Evolutionary conservation across 78 protist genomes (phyloP), one percentile per base, ranked within the genome.

Genomic region (Capsaspora owczarzaki): DNA sequence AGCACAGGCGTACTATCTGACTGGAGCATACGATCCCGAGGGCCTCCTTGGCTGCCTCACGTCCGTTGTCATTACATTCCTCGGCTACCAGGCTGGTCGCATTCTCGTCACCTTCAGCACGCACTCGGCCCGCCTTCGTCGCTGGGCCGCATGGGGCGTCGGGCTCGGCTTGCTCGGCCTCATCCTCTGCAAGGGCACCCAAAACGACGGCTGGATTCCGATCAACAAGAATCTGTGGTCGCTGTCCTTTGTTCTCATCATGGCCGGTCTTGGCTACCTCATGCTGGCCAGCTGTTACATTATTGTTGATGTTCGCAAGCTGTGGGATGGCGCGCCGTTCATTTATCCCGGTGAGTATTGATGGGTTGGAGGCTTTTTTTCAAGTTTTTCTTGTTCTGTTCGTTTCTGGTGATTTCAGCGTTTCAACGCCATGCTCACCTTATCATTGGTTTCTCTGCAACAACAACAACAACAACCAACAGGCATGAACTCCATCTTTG

Each of bases 161-260:
- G 33, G 68, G 0, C 1, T 37, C 1, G 78, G 91, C 81, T 72
- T 60, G 3, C 44, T 84, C 27, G 91, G 85, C 14, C 86, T 85
- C 37, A 76, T 66, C 8, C 86, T 90, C 8, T 86, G 90, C 72
- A 81, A 78, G 14, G 25, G 61, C 41, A 31, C 46, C 33, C 80
- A 84, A 82, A 61, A 83, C 40, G 86, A 76, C 56, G 93, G 93
- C 44, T 44, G 76, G 56, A 78, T 90, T 20, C 93, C 93, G 0
- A 47, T 90, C 29, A 85, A 81, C 49, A 90, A 90, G 79, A 90
- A 90, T 79, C 85, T 90, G 38, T 90, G 93, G 93, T 71, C 71
- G 22, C 31, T 56, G 38, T 37, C 61, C 46, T 90, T 84, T 44
- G 40, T 90, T 1, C 49, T 90, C 0, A 49, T 87, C 25, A 60